A percentile compares a stretch with the other conserved stretches of the same genome.
Evolutionary conservation across 208 protist species (phyloP).

Genomic region (Leishmania lainsoni): DNA sequence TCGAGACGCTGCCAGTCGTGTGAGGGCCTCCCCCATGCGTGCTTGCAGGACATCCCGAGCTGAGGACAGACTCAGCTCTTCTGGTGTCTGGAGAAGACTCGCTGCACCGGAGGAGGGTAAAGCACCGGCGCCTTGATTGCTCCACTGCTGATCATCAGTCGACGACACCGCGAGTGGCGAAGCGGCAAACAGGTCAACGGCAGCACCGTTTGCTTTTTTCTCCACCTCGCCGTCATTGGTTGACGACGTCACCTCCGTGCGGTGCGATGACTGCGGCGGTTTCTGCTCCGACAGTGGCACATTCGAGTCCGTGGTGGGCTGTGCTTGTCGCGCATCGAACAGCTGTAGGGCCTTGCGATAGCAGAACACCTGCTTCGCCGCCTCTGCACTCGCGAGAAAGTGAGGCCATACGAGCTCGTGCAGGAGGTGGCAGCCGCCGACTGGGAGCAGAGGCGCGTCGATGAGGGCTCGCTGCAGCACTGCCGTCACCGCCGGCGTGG

Average conservation of each 20-base stretch:
- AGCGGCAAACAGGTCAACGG: not conserved
- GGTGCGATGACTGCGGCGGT: not conserved
- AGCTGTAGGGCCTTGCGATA: conserved; percentile 14
- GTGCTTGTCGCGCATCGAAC: conserved; percentile 2
- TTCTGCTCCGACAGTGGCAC: not conserved
- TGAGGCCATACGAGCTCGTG: conserved; percentile 53
- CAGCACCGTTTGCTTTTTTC: not conserved
- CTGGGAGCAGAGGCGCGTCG: conserved; percentile 57
- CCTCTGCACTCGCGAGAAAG: conserved; percentile 39
- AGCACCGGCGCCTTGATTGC: not conserved
- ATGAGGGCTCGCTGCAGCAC: conserved; percentile 54
- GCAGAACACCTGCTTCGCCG: conserved; percentile 36
- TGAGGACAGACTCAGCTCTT: conserved; percentile 25
- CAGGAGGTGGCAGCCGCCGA: conserved; percentile 59
- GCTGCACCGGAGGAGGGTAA: not conserved
- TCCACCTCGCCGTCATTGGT: not conserved
- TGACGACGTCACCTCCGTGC: not conserved
- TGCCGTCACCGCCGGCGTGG: conserved; percentile 16
- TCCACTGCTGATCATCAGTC: not conserved
- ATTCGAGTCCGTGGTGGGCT: not conserved
- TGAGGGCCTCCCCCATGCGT: conserved; percentile 19
- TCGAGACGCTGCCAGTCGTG: not conserved
- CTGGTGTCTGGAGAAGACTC: not conserved
- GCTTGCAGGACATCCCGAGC: conserved; percentile 2
- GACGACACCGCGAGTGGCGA: not conserved